Conservation (phyloP, 2,329 filamentous ascomycete species). For the Exophiala xenobiotica region DNA sequence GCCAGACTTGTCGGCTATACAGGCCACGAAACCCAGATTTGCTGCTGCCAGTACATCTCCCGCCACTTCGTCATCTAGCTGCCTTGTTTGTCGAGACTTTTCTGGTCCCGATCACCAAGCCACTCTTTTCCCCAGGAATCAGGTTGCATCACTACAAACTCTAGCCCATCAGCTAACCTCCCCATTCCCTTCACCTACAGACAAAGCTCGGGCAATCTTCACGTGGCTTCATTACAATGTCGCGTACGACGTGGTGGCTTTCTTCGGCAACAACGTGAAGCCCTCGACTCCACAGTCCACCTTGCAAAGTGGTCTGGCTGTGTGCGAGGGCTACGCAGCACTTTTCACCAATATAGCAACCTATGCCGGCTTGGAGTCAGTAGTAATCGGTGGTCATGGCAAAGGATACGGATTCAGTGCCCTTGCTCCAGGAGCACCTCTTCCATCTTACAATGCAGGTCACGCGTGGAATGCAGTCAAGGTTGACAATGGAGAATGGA, state of each 20-base stretch:
- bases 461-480: constrained; percentile 94
- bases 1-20: constrained; percentile 58
- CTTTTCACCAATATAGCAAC: constrained; percentile 76
- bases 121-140: constrained; percentile 69
- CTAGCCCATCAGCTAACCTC: constrained; percentile 75
- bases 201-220: constrained; percentile 91
- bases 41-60: neutral
- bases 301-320: constrained; percentile 73
- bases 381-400: constrained; percentile 74
- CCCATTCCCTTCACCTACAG: constrained; percentile 76
- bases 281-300: constrained; percentile 69
- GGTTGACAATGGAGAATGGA: constrained; percentile 86
- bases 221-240: constrained; percentile 96
- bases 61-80: constrained; percentile 41
- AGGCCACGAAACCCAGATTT: constrained; percentile 51
- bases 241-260: constrained; percentile 74
- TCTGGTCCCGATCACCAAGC: constrained; percentile 77
- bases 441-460: constrained; percentile 63
- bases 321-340: constrained; percentile 88
- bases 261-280: constrained; percentile 70
- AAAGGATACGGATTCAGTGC: constrained; percentile 77
- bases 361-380: constrained; percentile 74
- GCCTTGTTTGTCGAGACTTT: constrained; percentile 84
- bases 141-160: constrained; percentile 71
- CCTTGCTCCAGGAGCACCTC: constrained; percentile 61